Evolutionary conservation across 164 flowering plant species (phyloP), one percentile per base, ranked within the genome.

Genomic region (Annona squamosa): DNA sequence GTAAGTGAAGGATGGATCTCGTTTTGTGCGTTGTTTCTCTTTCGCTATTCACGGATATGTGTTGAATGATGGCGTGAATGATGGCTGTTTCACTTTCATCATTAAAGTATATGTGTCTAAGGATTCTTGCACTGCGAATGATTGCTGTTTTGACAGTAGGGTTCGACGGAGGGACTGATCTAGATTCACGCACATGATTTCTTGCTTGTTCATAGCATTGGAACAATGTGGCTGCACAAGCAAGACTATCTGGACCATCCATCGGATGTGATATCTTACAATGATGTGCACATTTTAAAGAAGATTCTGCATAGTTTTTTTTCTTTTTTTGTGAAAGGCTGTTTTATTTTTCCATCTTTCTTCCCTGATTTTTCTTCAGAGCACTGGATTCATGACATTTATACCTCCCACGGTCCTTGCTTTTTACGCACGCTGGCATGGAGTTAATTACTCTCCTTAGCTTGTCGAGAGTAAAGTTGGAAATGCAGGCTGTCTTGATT

Each of bases 1-100:
- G 95, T 90, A 85, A 45, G 77, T 4, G 46, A 65, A 46, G 62
- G 10, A 67, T 46, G 17, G 65, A 45, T 48, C 37, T 26, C 2
- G 18, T 5, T 69, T 41, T 67, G n/a, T 47, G n/a, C 46, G 46
- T 43, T 46, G 67, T 61, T 63, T 4, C 41, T 46, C 56, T 43
- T 63, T 52, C 43, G 48, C 10, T 26, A 65, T 62, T 42, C 2
- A 4, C 9, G n/a, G 18, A 73, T 47, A 71, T 63, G n/a, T 44
- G 9, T 41, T n/a, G 46, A 17, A 19, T 9, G 1, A 5, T 6
- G 16, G 63, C 4, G 12, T 16, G 2, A 18, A 46, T 19, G 18
- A 64, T 57, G 37, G 68, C 26, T 48, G 41, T 12, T n/a, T 63
- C 46, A 63, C 44, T 16, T 74, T 26, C 4, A 3, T 6, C 42